Evolutionary conservation across 257 asterid species (phyloP).

Genomic region (Mentha longifolia): DNA sequence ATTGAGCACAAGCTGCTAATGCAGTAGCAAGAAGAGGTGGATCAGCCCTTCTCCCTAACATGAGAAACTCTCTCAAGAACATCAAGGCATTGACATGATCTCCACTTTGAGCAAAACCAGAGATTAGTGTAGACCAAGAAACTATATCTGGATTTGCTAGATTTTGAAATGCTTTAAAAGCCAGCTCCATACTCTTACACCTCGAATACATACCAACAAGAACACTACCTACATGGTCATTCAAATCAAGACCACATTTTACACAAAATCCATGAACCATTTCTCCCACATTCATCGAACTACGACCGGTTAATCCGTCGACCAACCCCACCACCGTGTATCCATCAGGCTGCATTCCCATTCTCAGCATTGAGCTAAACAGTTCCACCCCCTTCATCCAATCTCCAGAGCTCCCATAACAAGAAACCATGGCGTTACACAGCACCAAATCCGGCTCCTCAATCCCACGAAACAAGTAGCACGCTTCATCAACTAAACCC

Average conservation of each 20-base stretch:
- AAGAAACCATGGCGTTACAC: slow-evolving; percentile 74
- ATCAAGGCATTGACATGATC: slow-evolving; percentile 49
- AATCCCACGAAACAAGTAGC: slow-evolving; percentile 50
- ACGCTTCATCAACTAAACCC: slow-evolving; percentile 54
- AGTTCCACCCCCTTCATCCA: slow-evolving; percentile 49
- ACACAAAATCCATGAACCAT: slow-evolving; percentile 60
- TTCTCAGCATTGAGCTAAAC: slow-evolving; percentile 50
- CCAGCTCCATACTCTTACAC: slow-evolving; percentile 52
- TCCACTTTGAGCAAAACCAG: slow-evolving; percentile 60
- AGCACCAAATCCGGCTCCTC: slow-evolving; percentile 73
- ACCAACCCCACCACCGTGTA: slow-evolving; percentile 72
- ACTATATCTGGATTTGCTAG: slow-evolving; percentile 67
- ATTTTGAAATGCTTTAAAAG: slow-evolving; percentile 48
- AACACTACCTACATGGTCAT: slow-evolving; percentile 61
- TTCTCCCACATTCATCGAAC: slow-evolving; percentile 45
- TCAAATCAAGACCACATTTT: slow-evolving; percentile 57
- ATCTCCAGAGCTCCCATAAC: slow-evolving; percentile 59
- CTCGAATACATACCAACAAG: slow-evolving; percentile 72
- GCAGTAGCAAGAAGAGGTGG: slow-evolving; percentile 54
- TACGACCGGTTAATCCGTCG: slow-evolving; percentile 37
- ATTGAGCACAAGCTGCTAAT: slow-evolving; percentile 59
- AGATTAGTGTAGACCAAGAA: slow-evolving; percentile 78
- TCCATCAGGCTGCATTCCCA: slow-evolving; percentile 66
- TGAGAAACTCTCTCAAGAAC: slow-evolving; percentile 53
- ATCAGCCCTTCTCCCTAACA: slow-evolving; percentile 49